These are phyloP conservation scores for Cladobotryum protrusum DNA, from an alignment of 2,329 filamentous ascomycete species.

Conservation along the genomic window DNA sequence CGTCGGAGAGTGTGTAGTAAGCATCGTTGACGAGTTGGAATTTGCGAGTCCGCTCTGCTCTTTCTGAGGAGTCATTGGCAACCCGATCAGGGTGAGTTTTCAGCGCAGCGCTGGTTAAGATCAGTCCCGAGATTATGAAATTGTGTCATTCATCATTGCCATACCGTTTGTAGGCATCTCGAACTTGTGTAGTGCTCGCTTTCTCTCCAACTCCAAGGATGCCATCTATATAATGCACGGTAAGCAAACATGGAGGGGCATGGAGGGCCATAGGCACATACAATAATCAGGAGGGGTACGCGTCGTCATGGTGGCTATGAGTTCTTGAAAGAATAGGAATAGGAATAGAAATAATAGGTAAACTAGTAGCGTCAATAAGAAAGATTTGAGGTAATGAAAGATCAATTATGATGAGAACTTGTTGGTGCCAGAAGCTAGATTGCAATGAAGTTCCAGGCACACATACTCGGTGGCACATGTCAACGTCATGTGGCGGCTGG, in stretches of 20 bases:
- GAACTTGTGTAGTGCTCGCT: conserved; percentile 76
- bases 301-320: conserved; percentile 25
- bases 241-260: neutral
- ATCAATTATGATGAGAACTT: neutral
- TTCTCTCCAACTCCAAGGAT: conserved; percentile 67
- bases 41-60: conserved; percentile 70
- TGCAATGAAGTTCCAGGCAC: conserved; percentile 10
- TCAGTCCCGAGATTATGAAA: neutral
- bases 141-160: conserved; percentile 5
- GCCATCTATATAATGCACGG: conserved; percentile 47
- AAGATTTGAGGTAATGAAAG: neutral
- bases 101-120: conserved; percentile 62
- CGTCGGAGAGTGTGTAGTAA: conserved; percentile 85
- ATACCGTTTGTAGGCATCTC: conserved; percentile 89
- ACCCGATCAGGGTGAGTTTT: conserved; percentile 94
- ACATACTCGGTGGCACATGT: conserved; percentile 12
- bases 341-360: conserved; percentile 4
- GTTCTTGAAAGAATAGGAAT: neutral
- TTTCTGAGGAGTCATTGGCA: conserved; percentile 74
- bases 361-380: neutral
- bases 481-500: conserved; percentile 39
- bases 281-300: conserved; percentile 53
- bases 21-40: conserved; percentile 92
- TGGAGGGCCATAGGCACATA: conserved; percentile 27
- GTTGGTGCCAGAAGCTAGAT: neutral